Conservation (phyloP, 2,329 filamentous ascomycete genomes). For the Allantophomopsis lycopodina region DNA sequence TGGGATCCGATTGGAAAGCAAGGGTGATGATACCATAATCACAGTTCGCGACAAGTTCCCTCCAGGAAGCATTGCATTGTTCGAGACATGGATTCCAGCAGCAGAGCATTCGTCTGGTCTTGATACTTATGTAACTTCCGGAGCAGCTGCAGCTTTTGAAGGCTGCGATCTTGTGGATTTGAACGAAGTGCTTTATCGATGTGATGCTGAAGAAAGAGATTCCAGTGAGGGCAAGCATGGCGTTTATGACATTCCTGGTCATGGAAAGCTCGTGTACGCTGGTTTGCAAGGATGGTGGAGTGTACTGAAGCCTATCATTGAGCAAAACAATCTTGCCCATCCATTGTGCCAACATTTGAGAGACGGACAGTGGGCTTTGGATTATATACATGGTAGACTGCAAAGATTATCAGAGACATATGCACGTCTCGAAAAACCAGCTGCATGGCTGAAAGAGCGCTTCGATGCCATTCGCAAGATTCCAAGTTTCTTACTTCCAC, state of each 20-base stretch:
- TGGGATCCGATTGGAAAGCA: slow-evolving; percentile 59
- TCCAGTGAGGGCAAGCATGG: slow-evolving; percentile 69
- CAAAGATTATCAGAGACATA: slow-evolving; percentile 54
- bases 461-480: slow-evolving; percentile 78
- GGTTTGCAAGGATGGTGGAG: slow-evolving; percentile 99
- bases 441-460: slow-evolving; percentile 68
- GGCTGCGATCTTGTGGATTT: slow-evolving; percentile 67
- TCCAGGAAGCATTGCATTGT: slow-evolving; percentile 85
- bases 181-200: slow-evolving; percentile 85
- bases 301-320: slow-evolving; percentile 69
- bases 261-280: slow-evolving; percentile 81
- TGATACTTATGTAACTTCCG: slow-evolving; percentile 75
- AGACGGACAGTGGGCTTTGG: slow-evolving; percentile 81
- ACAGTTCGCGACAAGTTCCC: slow-evolving; percentile 73
- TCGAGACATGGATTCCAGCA: slow-evolving; percentile 89
- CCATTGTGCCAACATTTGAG: slow-evolving; percentile 87
- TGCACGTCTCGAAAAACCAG: slow-evolving; percentile 46
- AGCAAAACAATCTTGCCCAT: slow-evolving; percentile 82
- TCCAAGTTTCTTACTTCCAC: slow-evolving; percentile 78
- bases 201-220: slow-evolving; percentile 78
- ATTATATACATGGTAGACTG: slow-evolving; percentile 71
- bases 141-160: slow-evolving; percentile 65
- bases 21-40: slow-evolving; percentile 64
- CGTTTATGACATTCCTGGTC: slow-evolving; percentile 74
- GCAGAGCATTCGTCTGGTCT: slow-evolving; percentile 74